Evolutionary conservation across 225 moss, liverwort and hornwort species (phyloP), one percentile per base, ranked within the genome.

Genomic region (Physcomitrellopsis africana): DNA sequence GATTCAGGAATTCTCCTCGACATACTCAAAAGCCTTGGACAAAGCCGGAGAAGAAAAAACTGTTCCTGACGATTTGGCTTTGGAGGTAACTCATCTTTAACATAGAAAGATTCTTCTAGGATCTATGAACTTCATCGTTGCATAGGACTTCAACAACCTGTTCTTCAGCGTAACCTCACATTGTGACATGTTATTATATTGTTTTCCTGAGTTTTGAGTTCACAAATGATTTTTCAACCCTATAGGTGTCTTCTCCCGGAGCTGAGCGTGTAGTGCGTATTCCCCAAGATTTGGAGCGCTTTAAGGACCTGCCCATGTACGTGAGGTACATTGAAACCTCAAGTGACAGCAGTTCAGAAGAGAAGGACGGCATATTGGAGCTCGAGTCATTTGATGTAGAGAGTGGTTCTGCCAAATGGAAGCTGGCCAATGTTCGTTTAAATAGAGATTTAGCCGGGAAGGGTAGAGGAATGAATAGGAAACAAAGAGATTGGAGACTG

Each of bases 251-350:
- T 51, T 94, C 94, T 45, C 94, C 96, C 45, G 94, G 96, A 75
- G 96, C 93, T n/a, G 93, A 97, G 86, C 96, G 94, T 8, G 89
- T 94, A 37, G 83, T 94, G 56, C 87, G 84, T 49, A 82, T 97
- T 52, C 94, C 93, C 26, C 77, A 89, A 66, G 96, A 94, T 73
- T 81, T 97, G 62, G 84, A 90, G 67, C 90, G 92, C 51, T 97
- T 97, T 79, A 92, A 93, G 81, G 88, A 93, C 63, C 85, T 91
- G 56, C 96, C 96, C 9, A 97, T 97, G 96, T 97, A 93, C 73
- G 92, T 97, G 53, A 80, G 91, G 59, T 97, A 94, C 66, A 53
- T 67, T 37, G 91, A 82, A 66, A 75, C 53, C 49, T 32, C 76
- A 16, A 68, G 41, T 58, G 84, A 84, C 20, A 73, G 37, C 18